Percentiles rank a stretch among this genome's conserved stretches.
Conservation (phyloP, 768 basidiomycete genomes). For the Trametes gibbosa region DNA sequence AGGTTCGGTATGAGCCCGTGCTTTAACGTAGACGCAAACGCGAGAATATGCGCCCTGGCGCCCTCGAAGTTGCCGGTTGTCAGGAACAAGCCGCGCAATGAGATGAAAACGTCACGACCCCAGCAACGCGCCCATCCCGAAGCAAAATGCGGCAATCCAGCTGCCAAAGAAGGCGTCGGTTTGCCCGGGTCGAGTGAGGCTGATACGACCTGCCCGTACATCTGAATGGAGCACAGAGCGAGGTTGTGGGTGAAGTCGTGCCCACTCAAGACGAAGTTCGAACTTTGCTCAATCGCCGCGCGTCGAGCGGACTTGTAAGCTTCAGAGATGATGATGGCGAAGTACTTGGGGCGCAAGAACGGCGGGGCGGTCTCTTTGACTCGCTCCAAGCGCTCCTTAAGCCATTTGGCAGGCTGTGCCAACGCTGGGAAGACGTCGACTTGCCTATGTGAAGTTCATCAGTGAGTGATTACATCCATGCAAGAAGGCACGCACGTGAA, state of each 20-base stretch:
- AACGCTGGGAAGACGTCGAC: conserved; percentile 63
- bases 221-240: conserved; percentile 80
- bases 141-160: conserved; percentile 93
- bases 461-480: conserved; percentile 2
- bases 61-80: conserved; percentile 87
- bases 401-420: conserved; percentile 72
- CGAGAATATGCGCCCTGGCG: conserved; percentile 86
- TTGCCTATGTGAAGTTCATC: conserved; percentile 43
- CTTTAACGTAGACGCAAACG: conserved; percentile 90
- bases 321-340: conserved; percentile 84
- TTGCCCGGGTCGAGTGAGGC: conserved; percentile 81
- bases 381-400: conserved; percentile 82
- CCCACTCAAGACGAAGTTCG: conserved; percentile 82
- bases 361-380: conserved; percentile 73
- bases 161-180: conserved; percentile 80
- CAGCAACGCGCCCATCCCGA: conserved; percentile 94
- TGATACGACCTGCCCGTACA: conserved; percentile 88
- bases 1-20: conserved; percentile 97
- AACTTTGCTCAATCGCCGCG: conserved; percentile 81
- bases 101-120: conserved; percentile 96
- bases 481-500: conserved; percentile 50
- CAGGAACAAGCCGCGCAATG: conserved; percentile 87
- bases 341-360: conserved; percentile 94
- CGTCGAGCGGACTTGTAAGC: conserved; percentile 91
- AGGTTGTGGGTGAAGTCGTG: conserved; percentile 89